These are phyloP conservation scores for Chlamydomonas asymmetrica DNA, from an alignment of 139 green algal species.

Conservation along the genomic window DNA sequence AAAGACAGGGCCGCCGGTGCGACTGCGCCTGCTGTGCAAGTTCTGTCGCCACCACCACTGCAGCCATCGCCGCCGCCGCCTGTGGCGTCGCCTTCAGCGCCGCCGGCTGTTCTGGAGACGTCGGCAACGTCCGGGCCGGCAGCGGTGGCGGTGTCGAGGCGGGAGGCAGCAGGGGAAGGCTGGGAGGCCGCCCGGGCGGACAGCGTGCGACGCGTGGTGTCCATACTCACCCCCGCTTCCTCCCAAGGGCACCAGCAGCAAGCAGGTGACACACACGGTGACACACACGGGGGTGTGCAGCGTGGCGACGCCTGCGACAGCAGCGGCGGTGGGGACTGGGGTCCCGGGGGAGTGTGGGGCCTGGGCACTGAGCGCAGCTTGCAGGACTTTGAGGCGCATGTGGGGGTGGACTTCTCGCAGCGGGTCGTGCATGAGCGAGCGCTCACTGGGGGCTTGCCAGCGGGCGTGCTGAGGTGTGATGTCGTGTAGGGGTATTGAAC, in stretches of 20 bases:
- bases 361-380: conserved; percentile 36
- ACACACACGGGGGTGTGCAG: too few relatives aligned
- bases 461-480: too few relatives aligned
- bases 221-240: too few relatives aligned
- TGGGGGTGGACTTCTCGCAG: conserved; percentile 36
- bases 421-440: neutral
- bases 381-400: conserved; percentile 21
- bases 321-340: conserved; percentile 19
- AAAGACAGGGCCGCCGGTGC: neutral
- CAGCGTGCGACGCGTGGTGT: too few relatives aligned
- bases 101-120: too few relatives aligned
- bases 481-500: too few relatives aligned
- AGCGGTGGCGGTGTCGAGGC: neutral
- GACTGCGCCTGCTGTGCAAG: neutral
- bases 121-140: neutral
- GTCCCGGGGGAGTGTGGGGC: conserved; percentile 34
- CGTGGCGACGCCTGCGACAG: neutral
- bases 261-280: neutral
- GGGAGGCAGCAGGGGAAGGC: neutral
- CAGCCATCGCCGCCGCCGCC: neutral
- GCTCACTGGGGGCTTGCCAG: too few relatives aligned
- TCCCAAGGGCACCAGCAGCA: neutral
- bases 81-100: neutral
- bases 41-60: neutral
- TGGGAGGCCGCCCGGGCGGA: too few relatives aligned